Conservation (phyloP, 352 stramenopile genomes). For the Globisporangium splendens region DNA sequence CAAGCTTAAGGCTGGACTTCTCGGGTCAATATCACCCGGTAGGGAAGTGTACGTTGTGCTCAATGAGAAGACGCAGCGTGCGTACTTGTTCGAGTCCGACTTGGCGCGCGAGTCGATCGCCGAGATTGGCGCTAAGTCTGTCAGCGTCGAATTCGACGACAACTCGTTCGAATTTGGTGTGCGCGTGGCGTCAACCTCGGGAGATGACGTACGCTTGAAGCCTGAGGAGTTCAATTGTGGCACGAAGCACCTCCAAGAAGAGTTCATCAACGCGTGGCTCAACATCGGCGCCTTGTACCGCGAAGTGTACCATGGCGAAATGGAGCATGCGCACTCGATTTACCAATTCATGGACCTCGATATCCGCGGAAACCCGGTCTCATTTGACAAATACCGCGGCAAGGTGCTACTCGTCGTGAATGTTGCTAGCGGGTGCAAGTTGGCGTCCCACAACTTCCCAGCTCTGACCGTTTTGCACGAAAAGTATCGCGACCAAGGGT, state of each 20-base stretch:
- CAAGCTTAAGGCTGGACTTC: slow-evolving; percentile 3
- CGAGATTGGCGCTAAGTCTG: neutral
- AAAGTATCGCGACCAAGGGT: no score
- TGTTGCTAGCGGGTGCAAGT: no score
- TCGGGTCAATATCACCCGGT: neutral
- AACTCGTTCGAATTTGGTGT: slow-evolving; percentile 4
- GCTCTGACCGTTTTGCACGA: no score
- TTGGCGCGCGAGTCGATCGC: neutral
- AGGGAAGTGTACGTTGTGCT: slow-evolving; percentile 10
- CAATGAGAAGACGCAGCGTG: slow-evolving; percentile 1
- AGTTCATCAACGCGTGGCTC: slow-evolving; percentile 4
- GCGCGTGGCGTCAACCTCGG: neutral
- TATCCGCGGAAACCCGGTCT: no score
- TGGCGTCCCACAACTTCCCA: no score
- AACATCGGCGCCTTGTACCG: slow-evolving; percentile 4
- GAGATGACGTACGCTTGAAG: neutral
- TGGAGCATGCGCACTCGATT: no score
- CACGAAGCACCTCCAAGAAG: neutral
- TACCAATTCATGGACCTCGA: no score
- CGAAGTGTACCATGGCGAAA: no score
- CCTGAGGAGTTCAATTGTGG: slow-evolving; percentile 2
- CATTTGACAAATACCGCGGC: no score
- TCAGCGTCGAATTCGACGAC: neutral
- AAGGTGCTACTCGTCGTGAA: no score
- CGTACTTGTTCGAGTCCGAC: slow-evolving; percentile 8